phyloP scores from a whole-genome alignment of 306 rosid species.

The Prunus mongolica region DNA sequence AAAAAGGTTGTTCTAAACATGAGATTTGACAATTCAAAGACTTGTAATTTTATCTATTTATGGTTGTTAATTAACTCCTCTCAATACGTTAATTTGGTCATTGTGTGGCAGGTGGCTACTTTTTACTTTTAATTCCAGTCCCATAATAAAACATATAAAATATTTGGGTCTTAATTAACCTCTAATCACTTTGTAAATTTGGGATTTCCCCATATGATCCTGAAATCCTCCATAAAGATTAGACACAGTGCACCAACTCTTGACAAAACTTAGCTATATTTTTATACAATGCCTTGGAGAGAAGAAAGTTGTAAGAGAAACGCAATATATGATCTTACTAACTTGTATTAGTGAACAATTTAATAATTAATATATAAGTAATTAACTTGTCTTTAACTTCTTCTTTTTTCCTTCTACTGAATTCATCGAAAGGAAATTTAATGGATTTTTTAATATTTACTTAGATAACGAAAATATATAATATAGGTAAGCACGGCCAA shows the following conservation, averaged over 20 bases:
- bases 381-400: background rate
- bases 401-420: background rate
- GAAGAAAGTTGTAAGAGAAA: background rate
- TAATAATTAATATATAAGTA: background rate
- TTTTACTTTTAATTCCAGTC: background rate
- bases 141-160: background rate
- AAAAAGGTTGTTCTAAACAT: background rate
- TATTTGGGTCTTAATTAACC: too few relatives aligned
- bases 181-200: too few relatives aligned
- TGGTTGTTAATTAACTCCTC: background rate
- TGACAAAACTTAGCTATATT: background rate
- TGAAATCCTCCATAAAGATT: too few relatives aligned
- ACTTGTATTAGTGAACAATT: background rate
- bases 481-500: background rate
- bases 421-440: background rate
- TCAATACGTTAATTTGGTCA: constrained; percentile 7
- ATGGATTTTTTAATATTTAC: background rate
- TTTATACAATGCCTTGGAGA: constrained; percentile 2
- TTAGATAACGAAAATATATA: background rate
- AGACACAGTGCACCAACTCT: too few relatives aligned
- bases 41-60: background rate
- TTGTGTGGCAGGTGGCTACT: background rate
- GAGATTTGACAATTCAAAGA: constrained; percentile 1
- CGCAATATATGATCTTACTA: background rate
- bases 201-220: too few relatives aligned